Percentiles rank a stretch among this genome's conserved stretches.
These are phyloP conservation scores for Leishmania tarentolae DNA, from an alignment of 208 protist species.

Conservation along the genomic window DNA sequence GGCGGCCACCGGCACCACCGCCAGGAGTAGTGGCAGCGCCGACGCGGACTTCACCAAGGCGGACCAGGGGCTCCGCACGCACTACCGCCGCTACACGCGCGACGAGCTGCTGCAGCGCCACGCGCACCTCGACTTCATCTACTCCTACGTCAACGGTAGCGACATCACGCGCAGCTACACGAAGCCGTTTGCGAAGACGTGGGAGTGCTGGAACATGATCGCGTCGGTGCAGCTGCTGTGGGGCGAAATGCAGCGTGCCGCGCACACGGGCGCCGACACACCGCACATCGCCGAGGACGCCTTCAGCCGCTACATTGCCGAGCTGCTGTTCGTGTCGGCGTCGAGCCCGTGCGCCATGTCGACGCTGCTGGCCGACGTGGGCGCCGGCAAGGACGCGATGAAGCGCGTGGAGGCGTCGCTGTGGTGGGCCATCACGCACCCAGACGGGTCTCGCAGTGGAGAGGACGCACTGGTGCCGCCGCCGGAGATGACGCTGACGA, in stretches of 20 bases:
- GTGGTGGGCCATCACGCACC: constrained; percentile 1
- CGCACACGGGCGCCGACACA: neutral
- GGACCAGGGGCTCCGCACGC: constrained; percentile 21
- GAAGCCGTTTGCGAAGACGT: constrained; percentile 21
- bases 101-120: constrained; percentile 9
- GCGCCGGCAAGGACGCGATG: constrained; percentile 12
- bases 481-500: constrained; percentile 14
- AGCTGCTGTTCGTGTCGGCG: constrained; percentile 8
- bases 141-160: constrained; percentile 31
- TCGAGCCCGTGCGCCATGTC: constrained; percentile 13
- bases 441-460: neutral
- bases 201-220: constrained; percentile 19
- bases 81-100: constrained; percentile 20
- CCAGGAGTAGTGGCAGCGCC: neutral
- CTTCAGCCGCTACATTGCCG: constrained; percentile 5
- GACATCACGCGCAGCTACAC: constrained; percentile 26
- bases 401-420: constrained; percentile 17
- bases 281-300: neutral
- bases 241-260: constrained; percentile 15
- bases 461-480: neutral
- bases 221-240: constrained; percentile 21
- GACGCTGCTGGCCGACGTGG: constrained; percentile 7
- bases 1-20: neutral
- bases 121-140: constrained; percentile 27
- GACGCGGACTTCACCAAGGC: too few relatives aligned